Percentiles rank a stretch among this genome's conserved stretches.
These are phyloP conservation scores for Sclerotinia glacialis DNA, from an alignment of 2,329 filamentous ascomycete genomes.

Conservation along the genomic window DNA sequence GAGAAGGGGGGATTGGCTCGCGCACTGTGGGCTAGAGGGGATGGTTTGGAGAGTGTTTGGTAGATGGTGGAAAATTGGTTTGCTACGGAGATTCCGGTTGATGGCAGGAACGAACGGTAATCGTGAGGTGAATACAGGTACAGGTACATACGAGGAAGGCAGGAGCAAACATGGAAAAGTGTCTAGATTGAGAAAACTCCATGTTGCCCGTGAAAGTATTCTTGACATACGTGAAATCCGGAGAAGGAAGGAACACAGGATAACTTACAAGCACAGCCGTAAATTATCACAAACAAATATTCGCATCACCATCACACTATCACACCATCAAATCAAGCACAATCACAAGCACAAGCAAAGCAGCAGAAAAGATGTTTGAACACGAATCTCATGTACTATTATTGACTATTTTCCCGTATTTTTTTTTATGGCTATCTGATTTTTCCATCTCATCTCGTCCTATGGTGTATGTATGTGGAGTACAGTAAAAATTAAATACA, in stretches of 20 bases:
- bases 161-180: conserved; percentile 7
- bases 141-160: background rate
- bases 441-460: conserved; percentile 7
- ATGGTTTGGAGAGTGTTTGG: background rate
- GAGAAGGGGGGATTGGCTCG: conserved; percentile 1
- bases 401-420: background rate
- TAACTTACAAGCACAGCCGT: background rate
- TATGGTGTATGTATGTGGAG: conserved; percentile 4
- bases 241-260: background rate
- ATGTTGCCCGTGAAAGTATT: background rate
- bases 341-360: background rate
- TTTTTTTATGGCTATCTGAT: conserved; percentile 1
- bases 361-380: background rate
- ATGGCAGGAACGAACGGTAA: background rate
- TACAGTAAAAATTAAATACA: conserved; percentile 11
- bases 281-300: conserved; percentile 4
- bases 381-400: conserved; percentile 11
- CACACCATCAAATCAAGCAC: background rate
- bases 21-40: background rate
- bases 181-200: background rate
- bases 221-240: background rate
- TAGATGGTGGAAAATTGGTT: background rate
- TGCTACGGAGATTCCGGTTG: background rate
- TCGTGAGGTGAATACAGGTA: background rate
- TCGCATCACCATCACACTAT: background rate